Evolutionary conservation across 2,329 filamentous ascomycete species (phyloP).

Genomic region (Mollisiaceae sp.): DNA sequence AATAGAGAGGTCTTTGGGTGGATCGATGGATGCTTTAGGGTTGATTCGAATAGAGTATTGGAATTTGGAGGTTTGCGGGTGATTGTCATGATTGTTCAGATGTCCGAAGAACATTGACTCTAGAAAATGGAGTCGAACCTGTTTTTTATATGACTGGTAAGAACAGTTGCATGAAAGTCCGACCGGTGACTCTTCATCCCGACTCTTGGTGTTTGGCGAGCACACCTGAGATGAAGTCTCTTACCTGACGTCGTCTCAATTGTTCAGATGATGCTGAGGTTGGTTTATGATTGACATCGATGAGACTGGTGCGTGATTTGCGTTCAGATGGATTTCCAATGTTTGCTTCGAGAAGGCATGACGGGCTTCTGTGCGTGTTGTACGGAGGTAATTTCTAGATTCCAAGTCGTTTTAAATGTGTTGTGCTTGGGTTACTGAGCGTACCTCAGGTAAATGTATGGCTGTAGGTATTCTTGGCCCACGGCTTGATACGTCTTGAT

Average conservation of each 20-base stretch:
- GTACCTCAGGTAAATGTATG: not conserved
- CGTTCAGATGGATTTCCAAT: not conserved
- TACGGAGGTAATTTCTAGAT: not conserved
- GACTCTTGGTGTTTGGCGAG: slow-evolving; percentile 8
- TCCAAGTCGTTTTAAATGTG: not conserved
- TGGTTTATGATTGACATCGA: not conserved
- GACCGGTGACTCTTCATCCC: not conserved
- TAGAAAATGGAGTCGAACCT: no score
- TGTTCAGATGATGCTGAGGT: slow-evolving; percentile 12
- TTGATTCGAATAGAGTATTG: not conserved
- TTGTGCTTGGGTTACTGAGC: not conserved
- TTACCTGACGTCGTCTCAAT: slow-evolving; percentile 23
- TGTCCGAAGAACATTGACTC: no score
- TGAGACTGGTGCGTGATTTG: not conserved
- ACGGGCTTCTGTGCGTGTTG: not conserved
- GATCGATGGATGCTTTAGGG: slow-evolving; percentile 1
- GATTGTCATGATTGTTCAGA: not conserved
- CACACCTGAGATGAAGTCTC: slow-evolving; percentile 18
- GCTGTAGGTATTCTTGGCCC: not conserved
- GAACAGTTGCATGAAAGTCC: not conserved
- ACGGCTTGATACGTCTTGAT: not conserved
- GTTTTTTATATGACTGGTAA: not conserved
- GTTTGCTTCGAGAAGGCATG: not conserved
- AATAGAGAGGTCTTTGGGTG: not conserved
- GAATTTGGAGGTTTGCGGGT: not conserved